Base-by-base conservation (phyloP, 2,329 filamentous ascomycete genomes). In the Endocalyx cinctus region DNA sequence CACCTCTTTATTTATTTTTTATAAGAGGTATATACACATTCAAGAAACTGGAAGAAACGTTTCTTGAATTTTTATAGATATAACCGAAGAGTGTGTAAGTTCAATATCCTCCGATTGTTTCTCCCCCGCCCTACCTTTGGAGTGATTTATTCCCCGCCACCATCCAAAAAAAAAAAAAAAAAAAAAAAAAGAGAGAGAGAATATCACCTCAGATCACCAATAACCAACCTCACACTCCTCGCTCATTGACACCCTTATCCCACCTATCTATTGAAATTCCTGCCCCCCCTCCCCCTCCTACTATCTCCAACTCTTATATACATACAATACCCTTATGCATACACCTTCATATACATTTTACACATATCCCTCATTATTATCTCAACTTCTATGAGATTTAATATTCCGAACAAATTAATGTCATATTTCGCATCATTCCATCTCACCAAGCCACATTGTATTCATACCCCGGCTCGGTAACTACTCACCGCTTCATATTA, bases 141-240 rank as follows among this genome's bases (percentile, higher is more conserved):
- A n/a, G n/a, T n/a, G n/a, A n/a, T n/a, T n/a, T n/a, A n/a, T n/a
- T n/a, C n/a, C n/a, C n/a, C n/a, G n/a, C n/a, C n/a, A n/a, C n/a
- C n/a, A n/a, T n/a, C n/a, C n/a, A n/a, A n/a, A 18, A 8, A 30
- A 6, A 13, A 6, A 30, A 19, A 8, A 18, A 20, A 23, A 23
- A 23, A 23, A n/a, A 23, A 25, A 33, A 35, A 43, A 39, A 42
- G 38, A 35, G 47, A 39, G 45, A 43, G 42, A 39, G 27, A 33
- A 30, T 48, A 39, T 45, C 45, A 44, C 46, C 33, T 35, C 42
- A 34, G 39, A 40, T 33, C 18, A 35, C 32, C 39, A n/a, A 36
- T 31, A 39, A 37, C 48, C 50, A 45, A 51, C 46, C 46, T 50
- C 47, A 48, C 46, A 42, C 44, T 47, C 38, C 32, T 41, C 39